Evolutionary conservation across 495 filamentous ascomycete species (phyloP), one percentile per base, ranked within the genome.

Genomic region (Barbatosphaeria neglecta): DNA sequence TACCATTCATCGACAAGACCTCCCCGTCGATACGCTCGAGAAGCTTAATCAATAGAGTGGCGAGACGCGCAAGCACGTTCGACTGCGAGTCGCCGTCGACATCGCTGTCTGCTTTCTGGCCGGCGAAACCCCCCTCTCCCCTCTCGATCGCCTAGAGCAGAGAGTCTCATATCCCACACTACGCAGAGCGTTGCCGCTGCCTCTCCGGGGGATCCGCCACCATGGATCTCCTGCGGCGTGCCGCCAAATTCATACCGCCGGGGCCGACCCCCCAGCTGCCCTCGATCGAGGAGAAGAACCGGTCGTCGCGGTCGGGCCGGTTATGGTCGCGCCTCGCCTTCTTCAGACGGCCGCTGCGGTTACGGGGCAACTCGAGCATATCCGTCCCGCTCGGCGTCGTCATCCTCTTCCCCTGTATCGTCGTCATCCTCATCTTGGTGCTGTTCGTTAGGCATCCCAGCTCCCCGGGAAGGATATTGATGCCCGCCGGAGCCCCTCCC

Each of bases 381-480:
- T 94, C 92, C 42, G 83, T 98, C 65, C 92, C 92, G 28, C 72
- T 97, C 41, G 90, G 90, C 51, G 81, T 94, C 59, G 87, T 98
- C 54, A 74, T 97, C 50, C 69, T 96, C 57, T 96, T 96, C 67
- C 92, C 92, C 51, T 81, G 83, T 63, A 82, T 94, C 66, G 86
- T 96, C 54, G 78, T 97, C 65, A 74, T 95, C 54, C 73, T 96
- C 60, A 90, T 98, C 67, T 64, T 95, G 31, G 69, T 95, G 52
- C 78, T 98, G 49, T 87, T 98, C 65, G 79, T 94, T 53, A 80
- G 84, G 59, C 88, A 95, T 72, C 87, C 90, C 45, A 78, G 87
- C 49, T 85, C 84, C 44, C 78, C 85, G 43, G 87, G 80, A 40
- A 77, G 82, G 19, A 87, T 90, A 62, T 63, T 95, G 61, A 87